Evolutionary conservation across 495 filamentous ascomycete species (phyloP).

Genomic region (Neurospora sublineolata): DNA sequence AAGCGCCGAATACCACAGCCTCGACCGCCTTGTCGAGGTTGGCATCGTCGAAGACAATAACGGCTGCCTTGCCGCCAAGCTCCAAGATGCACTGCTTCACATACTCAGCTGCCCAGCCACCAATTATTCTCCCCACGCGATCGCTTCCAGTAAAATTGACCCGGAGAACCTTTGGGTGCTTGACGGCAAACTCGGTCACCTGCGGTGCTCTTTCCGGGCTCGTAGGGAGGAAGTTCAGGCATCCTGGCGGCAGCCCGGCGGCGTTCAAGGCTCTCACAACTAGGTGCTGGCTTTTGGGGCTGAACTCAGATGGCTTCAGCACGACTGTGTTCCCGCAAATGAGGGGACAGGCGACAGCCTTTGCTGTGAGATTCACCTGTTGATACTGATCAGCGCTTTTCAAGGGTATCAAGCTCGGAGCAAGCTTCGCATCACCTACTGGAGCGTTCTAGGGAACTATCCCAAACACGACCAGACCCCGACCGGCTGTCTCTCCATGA

Average conservation of each 20-base stretch:
- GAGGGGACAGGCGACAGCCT: slow-evolving; percentile 51
- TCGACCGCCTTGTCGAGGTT: slow-evolving; percentile 25
- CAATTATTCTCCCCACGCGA: slow-evolving; percentile 23
- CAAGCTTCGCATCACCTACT: slow-evolving; percentile 1
- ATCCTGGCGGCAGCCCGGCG: slow-evolving; percentile 47
- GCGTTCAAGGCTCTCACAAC: slow-evolving; percentile 51
- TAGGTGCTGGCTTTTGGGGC: slow-evolving; percentile 56
- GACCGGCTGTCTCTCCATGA: slow-evolving; percentile 18
- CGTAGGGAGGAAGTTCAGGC: slow-evolving; percentile 38
- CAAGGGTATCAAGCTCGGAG: slow-evolving; percentile 15
- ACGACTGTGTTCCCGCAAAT: slow-evolving; percentile 70
- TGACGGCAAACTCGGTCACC: slow-evolving; percentile 39
- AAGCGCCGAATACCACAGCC: slow-evolving; percentile 20
- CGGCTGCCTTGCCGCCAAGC: slow-evolving; percentile 26
- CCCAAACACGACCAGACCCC: slow-evolving; percentile 27
- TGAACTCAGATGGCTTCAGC: slow-evolving; percentile 64
- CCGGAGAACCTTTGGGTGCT: slow-evolving; percentile 34
- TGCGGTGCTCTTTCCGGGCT: slow-evolving; percentile 28
- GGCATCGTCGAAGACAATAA: slow-evolving; percentile 23
- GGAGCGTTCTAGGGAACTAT: slow-evolving; percentile 29
- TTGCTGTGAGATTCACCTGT: slow-evolving; percentile 46
- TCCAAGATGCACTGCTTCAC: slow-evolving; percentile 45
- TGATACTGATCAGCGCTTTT: slow-evolving; percentile 2
- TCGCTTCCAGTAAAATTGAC: slow-evolving; percentile 32
- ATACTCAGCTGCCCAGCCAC: slow-evolving; percentile 38